phyloP scores from a whole-genome alignment of 768 basidiomycete genomes.

The Ramaria sp. region DNA sequence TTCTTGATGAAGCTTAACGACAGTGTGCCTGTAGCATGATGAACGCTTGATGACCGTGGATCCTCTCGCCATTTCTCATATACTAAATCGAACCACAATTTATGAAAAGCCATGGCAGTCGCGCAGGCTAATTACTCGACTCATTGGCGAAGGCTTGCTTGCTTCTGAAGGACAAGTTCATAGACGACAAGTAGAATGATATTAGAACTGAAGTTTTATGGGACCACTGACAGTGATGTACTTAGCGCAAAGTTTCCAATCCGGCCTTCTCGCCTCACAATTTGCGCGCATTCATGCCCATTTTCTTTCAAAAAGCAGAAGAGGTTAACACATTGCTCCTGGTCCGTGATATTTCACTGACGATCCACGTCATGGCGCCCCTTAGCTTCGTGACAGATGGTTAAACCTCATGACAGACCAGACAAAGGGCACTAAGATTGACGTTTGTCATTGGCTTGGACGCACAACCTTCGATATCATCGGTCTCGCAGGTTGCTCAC shows the following conservation, averaged over 20 bases:
- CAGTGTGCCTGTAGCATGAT: constrained; percentile 45
- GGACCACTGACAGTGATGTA: neutral
- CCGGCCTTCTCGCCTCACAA: constrained; percentile 79
- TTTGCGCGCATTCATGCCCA: constrained; percentile 56
- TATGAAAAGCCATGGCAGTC: constrained; percentile 85
- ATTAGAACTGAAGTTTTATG: neutral
- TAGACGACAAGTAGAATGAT: constrained; percentile 43
- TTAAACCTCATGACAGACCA: constrained; percentile 5
- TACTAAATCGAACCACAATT: constrained; percentile 58
- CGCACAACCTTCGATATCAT: constrained; percentile 87
- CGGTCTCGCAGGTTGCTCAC: constrained; percentile 65
- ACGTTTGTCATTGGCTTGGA: constrained; percentile 74
- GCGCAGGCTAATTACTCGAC: constrained; percentile 56
- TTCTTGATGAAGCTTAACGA: neutral
- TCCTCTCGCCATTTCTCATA: constrained; percentile 60
- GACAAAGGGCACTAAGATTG: constrained; percentile 32
- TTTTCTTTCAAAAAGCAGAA: constrained; percentile 59
- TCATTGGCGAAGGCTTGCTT: constrained; percentile 68
- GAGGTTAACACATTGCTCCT: constrained; percentile 32
- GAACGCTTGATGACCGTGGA: constrained; percentile 74
- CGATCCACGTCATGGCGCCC: constrained; percentile 11
- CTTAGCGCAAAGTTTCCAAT: constrained; percentile 49
- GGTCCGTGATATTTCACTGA: neutral
- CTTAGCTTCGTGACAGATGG: constrained; percentile 17
- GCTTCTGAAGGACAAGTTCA: constrained; percentile 72